Evolutionary conservation across 352 stramenopile species (phyloP).

Genomic region (Blastocystis sp.): DNA sequence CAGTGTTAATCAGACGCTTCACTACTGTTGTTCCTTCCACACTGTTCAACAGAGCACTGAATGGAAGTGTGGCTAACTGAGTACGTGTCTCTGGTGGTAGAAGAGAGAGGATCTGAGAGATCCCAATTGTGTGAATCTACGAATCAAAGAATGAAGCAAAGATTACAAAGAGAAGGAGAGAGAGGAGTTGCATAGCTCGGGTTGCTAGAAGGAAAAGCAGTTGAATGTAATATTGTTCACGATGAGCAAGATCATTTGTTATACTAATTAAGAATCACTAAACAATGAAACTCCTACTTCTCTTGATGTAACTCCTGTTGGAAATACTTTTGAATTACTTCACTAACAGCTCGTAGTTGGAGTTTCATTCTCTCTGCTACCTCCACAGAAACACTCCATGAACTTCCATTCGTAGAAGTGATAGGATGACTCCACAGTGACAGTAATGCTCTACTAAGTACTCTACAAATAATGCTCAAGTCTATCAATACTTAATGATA

Average conservation of each 20-base stretch:
- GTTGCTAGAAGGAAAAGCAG: conserved; percentile 26
- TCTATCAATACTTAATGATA: conserved; percentile 4
- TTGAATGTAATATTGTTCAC: background rate
- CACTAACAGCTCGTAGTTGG: background rate
- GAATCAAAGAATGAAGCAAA: background rate
- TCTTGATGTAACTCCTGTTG: background rate
- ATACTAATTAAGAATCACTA: background rate
- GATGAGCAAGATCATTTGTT: background rate
- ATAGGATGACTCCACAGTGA: background rate
- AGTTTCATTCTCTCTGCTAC: background rate
- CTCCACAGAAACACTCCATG: background rate
- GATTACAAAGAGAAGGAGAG: conserved; percentile 15
- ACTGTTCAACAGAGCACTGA: conserved; percentile 17
- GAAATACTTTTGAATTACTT: background rate
- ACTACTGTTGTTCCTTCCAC: background rate
- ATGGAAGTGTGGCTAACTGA: background rate
- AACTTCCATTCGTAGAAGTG: background rate
- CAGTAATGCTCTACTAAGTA: conserved; percentile 7
- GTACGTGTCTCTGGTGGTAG: background rate
- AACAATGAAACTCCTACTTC: background rate
- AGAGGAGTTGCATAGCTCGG: background rate
- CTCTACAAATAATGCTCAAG: background rate
- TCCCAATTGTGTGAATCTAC: conserved; percentile 18
- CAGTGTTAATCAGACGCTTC: conserved; percentile 15
- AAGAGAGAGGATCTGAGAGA: background rate